Evolutionary conservation across 495 filamentous ascomycete genomes (phyloP).

Genomic region (Neurospora africana): DNA sequence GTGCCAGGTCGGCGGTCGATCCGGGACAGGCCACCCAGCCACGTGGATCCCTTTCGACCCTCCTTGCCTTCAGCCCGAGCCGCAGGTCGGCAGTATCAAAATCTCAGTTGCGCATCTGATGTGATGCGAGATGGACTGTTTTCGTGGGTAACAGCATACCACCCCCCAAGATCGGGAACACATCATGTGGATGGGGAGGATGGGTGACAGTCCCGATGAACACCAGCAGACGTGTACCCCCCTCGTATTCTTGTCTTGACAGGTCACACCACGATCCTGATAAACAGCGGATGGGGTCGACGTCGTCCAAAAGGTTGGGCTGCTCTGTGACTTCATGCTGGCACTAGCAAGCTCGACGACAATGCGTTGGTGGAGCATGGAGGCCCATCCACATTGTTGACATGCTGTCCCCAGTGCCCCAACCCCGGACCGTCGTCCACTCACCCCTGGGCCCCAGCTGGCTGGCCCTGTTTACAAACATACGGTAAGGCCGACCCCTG

Average conservation of each 20-base stretch:
- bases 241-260: background rate
- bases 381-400: background rate
- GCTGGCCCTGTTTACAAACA: background rate
- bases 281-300: background rate
- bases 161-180: background rate
- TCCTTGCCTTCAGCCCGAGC: background rate
- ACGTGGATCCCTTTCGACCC: background rate
- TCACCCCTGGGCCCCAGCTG: background rate
- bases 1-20: background rate
- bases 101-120: background rate
- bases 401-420: background rate
- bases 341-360: background rate
- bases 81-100: background rate
- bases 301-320: background rate
- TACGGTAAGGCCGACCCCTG: background rate
- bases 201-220: background rate
- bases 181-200: background rate
- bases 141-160: background rate
- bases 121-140: background rate
- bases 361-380: background rate
- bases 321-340: background rate
- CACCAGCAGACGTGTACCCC: background rate
- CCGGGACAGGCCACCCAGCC: background rate
- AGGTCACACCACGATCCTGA: background rate
- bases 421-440: background rate